These are phyloP conservation scores for Crithidia brevicula DNA, from an alignment of 208 protist genomes.

Conservation along the genomic window DNA sequence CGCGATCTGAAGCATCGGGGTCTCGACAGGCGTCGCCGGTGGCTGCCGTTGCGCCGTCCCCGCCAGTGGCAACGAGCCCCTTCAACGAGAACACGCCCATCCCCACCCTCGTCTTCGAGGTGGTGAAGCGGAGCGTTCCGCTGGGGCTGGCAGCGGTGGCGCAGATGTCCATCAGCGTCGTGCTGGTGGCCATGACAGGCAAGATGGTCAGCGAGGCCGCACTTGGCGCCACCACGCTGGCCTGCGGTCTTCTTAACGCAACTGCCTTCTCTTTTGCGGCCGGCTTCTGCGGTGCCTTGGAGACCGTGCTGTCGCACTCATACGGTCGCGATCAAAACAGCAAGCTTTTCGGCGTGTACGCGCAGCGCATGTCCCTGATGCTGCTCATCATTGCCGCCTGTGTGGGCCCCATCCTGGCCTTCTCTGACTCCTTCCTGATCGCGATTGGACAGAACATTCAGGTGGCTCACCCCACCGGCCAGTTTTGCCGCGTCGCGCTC, in stretches of 20 bases:
- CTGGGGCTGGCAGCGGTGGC: constrained; percentile 63
- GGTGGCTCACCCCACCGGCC: constrained; percentile 56
- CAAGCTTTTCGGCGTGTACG: constrained; percentile 78
- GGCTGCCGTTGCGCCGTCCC: not conserved
- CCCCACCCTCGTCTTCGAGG: constrained; percentile 27
- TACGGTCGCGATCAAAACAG: constrained; percentile 73
- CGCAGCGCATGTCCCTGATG: constrained; percentile 77
- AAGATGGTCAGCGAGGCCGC: constrained; percentile 49
- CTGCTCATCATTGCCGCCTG: constrained; percentile 58
- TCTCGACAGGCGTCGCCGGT: not conserved
- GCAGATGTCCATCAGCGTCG: constrained; percentile 62
- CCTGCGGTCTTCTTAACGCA: constrained; percentile 79
- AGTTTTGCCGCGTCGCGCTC: constrained; percentile 62
- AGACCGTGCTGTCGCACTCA: constrained; percentile 79
- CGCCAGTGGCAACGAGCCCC: not conserved
- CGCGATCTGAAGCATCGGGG: not conserved
- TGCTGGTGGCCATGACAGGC: constrained; percentile 62
- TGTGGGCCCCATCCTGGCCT: constrained; percentile 57
- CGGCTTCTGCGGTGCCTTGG: constrained; percentile 73
- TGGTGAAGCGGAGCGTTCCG: constrained; percentile 55
- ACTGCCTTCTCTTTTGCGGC: constrained; percentile 68
- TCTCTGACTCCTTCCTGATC: constrained; percentile 58
- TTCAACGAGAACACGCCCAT: constrained; percentile 32
- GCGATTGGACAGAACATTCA: constrained; percentile 52
- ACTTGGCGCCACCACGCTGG: constrained; percentile 69